Evolutionary conservation across 305 asterid species (phyloP).

Genomic region (Lippia alba): DNA sequence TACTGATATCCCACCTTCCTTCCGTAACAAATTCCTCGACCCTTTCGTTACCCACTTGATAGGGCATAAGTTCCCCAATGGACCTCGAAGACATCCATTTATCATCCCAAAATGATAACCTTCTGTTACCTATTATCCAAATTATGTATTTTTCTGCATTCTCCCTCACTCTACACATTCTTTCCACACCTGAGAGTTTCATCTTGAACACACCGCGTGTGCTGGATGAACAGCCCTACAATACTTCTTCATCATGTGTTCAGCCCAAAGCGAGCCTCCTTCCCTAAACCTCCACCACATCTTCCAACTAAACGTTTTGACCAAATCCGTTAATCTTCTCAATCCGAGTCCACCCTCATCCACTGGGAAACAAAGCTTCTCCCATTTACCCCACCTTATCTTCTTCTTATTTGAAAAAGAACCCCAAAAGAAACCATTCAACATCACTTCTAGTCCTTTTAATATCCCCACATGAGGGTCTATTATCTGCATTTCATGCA

Average conservation of each 20-base stretch:
- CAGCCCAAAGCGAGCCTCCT: not conserved
- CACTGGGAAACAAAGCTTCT: not conserved
- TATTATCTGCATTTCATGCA: not conserved
- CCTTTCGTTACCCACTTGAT: too few species aligned
- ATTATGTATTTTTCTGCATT: too few species aligned
- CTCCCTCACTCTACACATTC: too few species aligned
- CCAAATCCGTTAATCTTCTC: not conserved
- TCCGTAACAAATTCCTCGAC: too few species aligned
- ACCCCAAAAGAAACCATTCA: not conserved
- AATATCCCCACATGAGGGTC: not conserved
- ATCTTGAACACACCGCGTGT: not conserved
- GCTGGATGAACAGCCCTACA: not conserved
- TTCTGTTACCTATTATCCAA: too few species aligned
- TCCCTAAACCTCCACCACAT: not conserved
- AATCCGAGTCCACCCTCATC: not conserved
- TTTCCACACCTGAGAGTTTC: too few species aligned
- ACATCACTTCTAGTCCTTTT: not conserved
- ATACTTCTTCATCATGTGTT: not conserved
- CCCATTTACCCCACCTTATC: not conserved
- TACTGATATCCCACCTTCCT: too few species aligned
- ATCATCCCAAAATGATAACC: too few species aligned
- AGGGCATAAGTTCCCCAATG: too few species aligned
- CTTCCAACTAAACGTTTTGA: too few species aligned
- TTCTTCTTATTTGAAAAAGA: not conserved
- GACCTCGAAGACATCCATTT: too few species aligned